Evolutionary conservation across 176 grass and related monocot species (phyloP).

Genomic region (Hordeum marinum): DNA sequence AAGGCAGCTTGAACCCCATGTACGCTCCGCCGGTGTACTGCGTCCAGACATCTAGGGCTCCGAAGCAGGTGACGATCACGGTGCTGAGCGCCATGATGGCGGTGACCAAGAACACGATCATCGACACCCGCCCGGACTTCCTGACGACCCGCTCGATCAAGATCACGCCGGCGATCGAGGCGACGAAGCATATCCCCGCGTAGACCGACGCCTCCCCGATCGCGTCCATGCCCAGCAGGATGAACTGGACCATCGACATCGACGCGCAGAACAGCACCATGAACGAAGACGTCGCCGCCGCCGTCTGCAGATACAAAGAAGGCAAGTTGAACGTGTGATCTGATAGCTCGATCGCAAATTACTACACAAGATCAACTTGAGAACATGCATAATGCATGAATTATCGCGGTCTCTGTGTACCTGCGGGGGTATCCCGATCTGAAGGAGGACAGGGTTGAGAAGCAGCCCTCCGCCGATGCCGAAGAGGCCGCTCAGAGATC

Average conservation of each 20-base stretch:
- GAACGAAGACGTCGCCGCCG: slow-evolving; percentile 61
- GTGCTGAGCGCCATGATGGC: slow-evolving; percentile 74
- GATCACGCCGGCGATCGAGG: slow-evolving; percentile 31
- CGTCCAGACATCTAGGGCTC: slow-evolving; percentile 54
- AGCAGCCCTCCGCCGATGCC: slow-evolving; percentile 81
- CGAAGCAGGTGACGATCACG: slow-evolving; percentile 43
- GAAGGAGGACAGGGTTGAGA: slow-evolving; percentile 76
- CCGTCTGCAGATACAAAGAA: slow-evolving; percentile 33
- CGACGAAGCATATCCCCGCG: slow-evolving; percentile 49
- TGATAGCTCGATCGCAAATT: neutral
- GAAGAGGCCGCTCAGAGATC: slow-evolving; percentile 75
- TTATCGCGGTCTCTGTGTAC: neutral
- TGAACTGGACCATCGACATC: slow-evolving; percentile 84
- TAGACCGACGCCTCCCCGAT: slow-evolving; percentile 47
- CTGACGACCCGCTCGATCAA: slow-evolving; percentile 37
- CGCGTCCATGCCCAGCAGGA: slow-evolving; percentile 58
- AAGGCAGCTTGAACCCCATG: slow-evolving; percentile 83
- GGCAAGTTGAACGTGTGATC: neutral
- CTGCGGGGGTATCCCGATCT: slow-evolving; percentile 69
- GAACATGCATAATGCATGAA: neutral
- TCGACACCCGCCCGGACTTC: slow-evolving; percentile 58
- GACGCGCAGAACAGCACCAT: slow-evolving; percentile 81
- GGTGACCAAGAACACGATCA: slow-evolving; percentile 59
- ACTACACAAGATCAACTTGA: neutral
- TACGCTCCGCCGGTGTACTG: slow-evolving; percentile 50